Percentiles rank a stretch among this genome's conserved stretches.
These are phyloP conservation scores for Aspergillus sp. DNA, from an alignment of 2,329 filamentous ascomycete species.

Conservation along the genomic window DNA sequence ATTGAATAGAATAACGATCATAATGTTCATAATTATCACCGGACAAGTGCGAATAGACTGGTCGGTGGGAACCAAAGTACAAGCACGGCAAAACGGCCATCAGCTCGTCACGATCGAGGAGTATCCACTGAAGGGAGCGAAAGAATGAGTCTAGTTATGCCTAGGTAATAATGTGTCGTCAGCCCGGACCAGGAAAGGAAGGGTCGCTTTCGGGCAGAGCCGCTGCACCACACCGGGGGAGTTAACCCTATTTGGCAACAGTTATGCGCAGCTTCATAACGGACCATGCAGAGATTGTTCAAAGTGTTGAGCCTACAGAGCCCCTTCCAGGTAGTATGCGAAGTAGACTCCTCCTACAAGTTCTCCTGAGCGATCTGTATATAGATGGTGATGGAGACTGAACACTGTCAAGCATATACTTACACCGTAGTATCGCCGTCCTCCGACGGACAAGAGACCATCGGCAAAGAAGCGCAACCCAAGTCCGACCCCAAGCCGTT, in stretches of 20 bases:
- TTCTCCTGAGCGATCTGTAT: no score
- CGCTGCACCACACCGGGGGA: conserved; percentile 14
- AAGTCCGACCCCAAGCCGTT: no score
- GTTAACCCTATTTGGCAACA: conserved; percentile 10
- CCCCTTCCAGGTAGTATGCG: no score
- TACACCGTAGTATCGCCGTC: no score
- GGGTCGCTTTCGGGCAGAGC: conserved; percentile 17
- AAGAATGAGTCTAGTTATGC: not conserved
- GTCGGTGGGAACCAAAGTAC: not conserved
- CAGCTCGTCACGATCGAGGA: no score
- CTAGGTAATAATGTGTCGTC: conserved; percentile 9
- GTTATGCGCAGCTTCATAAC: conserved; percentile 1
- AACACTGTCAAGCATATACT: no score
- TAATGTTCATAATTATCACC: not conserved
- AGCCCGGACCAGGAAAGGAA: conserved; percentile 12
- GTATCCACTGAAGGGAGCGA: not conserved
- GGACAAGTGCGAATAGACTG: not conserved
- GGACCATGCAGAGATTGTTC: not conserved
- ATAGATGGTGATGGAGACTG: no score
- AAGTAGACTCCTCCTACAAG: no score
- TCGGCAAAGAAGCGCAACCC: not conserved
- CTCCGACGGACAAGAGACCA: no score
- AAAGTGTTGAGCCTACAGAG: no score
- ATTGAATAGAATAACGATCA: not conserved
- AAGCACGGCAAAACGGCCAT: no score